A percentile compares a stretch with the other conserved stretches of the same genome.
Conservation (phyloP, 2,329 filamentous ascomycete genomes). For the Botrytis paeoniae region DNA sequence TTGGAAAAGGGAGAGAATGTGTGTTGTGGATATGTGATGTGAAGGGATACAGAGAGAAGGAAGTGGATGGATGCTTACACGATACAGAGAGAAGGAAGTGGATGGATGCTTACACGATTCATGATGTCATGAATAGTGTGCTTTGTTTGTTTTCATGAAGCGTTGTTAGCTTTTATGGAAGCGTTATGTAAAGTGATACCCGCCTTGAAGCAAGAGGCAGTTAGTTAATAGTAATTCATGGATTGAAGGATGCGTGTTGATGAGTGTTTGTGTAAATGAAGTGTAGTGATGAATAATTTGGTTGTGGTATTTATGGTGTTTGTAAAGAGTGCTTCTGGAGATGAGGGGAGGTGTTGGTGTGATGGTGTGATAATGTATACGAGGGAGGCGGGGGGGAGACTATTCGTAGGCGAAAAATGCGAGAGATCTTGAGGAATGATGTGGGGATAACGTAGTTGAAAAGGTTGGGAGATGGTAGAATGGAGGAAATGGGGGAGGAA, state of each 20-base stretch:
- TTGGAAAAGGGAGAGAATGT: neutral
- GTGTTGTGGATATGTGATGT: neutral
- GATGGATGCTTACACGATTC: neutral
- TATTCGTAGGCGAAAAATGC: neutral
- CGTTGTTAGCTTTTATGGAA: neutral
- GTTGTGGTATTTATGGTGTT: too few species aligned
- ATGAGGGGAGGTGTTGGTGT: too few species aligned
- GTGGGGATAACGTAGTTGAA: neutral
- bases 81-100: neutral
- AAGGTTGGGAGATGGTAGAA: neutral
- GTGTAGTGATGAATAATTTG: too few species aligned
- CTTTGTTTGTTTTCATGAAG: neutral
- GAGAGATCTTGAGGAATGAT: neutral
- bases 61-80: neutral
- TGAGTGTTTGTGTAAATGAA: neutral
- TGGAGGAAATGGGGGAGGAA: too few species aligned
- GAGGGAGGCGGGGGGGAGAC: neutral
- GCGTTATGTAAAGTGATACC: conserved; percentile 18
- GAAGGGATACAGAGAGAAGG: neutral
- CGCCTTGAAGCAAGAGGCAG: conserved; percentile 9
- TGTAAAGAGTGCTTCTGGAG: too few species aligned
- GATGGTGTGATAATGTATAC: too few species aligned
- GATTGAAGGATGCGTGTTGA: neutral
- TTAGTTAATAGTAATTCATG: conserved; percentile 14
- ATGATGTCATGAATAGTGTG: neutral